phyloP scores from a whole-genome alignment of 371 early-diverging fungal species.

The Blakeslea trispora region DNA sequence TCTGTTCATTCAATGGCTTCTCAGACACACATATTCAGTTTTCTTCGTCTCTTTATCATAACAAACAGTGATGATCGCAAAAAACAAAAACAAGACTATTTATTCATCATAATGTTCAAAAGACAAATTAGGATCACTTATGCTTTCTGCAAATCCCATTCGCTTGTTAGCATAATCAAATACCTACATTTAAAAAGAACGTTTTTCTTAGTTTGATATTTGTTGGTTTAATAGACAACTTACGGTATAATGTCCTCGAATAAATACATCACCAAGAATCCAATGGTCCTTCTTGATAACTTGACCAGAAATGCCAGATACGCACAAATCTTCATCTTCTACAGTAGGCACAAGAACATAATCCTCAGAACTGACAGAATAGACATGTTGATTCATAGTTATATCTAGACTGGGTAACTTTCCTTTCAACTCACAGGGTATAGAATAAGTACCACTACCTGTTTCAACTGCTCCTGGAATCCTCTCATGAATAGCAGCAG shows the following conservation, averaged over 20 bases:
- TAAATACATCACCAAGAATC: slow-evolving; percentile 81
- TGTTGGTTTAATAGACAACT: background rate
- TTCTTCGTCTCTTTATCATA: too few relatives aligned
- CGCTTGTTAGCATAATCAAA: slow-evolving; percentile 20
- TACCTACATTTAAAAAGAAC: slow-evolving; percentile 15
- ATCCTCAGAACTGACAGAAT: slow-evolving; percentile 54
- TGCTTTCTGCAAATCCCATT: slow-evolving; percentile 25
- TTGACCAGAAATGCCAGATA: slow-evolving; percentile 67
- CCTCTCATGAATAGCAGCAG: slow-evolving; percentile 62
- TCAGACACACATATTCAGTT: too few relatives aligned
- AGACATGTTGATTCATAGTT: slow-evolving; percentile 49
- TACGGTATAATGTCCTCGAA: slow-evolving; percentile 75
- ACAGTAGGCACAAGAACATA: slow-evolving; percentile 59
- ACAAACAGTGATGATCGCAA: background rate
- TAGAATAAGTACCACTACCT: slow-evolving; percentile 50
- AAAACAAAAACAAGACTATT: background rate
- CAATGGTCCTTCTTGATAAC: slow-evolving; percentile 45
- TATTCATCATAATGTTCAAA: slow-evolving; percentile 8
- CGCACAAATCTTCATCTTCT: slow-evolving; percentile 49
- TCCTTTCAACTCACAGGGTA: slow-evolving; percentile 50
- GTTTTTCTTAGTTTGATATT: background rate
- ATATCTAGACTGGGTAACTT: slow-evolving; percentile 52
- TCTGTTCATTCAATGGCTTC: too few relatives aligned
- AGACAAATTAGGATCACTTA: slow-evolving; percentile 8
- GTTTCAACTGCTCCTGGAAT: slow-evolving; percentile 59